Conservation (phyloP, 345 rosid genomes). For the Euclidium syriacum region DNA sequence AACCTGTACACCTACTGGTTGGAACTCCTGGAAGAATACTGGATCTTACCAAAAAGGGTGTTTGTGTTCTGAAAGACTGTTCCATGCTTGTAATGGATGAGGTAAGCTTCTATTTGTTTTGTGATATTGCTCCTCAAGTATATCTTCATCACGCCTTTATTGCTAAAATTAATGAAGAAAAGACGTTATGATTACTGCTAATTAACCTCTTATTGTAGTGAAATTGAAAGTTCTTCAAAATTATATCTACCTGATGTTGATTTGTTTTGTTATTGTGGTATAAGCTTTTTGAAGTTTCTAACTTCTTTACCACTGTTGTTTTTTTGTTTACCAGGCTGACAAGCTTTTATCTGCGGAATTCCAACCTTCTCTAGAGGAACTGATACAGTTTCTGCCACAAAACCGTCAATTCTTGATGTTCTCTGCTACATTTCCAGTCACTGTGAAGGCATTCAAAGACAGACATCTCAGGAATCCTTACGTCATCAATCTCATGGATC, state of each 20-base stretch:
- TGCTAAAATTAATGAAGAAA: background rate
- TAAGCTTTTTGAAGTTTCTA: constrained; percentile 32
- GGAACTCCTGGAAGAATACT: constrained; percentile 99
- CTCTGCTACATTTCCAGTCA: constrained; percentile 98
- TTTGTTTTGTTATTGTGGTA: constrained; percentile 13
- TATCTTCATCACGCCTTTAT: background rate
- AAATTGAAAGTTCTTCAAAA: background rate
- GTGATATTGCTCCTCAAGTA: constrained; percentile 1
- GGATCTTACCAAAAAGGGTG: constrained; percentile 93
- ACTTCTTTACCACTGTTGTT: constrained; percentile 25
- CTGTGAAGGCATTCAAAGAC: constrained; percentile 96
- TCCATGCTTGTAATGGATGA: constrained; percentile 98
- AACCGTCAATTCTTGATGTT: constrained; percentile 93
- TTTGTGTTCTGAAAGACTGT: constrained; percentile 93
- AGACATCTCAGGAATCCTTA: constrained; percentile 80
- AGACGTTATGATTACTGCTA: background rate
- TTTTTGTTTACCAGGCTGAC: constrained; percentile 89
- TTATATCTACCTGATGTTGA: background rate
- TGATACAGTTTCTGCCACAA: constrained; percentile 77
- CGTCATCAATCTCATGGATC: constrained; percentile 97
- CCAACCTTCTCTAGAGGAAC: constrained; percentile 91
- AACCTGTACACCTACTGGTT: constrained; percentile 94
- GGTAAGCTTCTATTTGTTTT: constrained; percentile 38
- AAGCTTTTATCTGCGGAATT: constrained; percentile 97
- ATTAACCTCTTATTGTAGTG: background rate